phyloP scores from a whole-genome alignment of 2,329 filamentous ascomycete species.

The Niveomyces coronatus region DNA sequence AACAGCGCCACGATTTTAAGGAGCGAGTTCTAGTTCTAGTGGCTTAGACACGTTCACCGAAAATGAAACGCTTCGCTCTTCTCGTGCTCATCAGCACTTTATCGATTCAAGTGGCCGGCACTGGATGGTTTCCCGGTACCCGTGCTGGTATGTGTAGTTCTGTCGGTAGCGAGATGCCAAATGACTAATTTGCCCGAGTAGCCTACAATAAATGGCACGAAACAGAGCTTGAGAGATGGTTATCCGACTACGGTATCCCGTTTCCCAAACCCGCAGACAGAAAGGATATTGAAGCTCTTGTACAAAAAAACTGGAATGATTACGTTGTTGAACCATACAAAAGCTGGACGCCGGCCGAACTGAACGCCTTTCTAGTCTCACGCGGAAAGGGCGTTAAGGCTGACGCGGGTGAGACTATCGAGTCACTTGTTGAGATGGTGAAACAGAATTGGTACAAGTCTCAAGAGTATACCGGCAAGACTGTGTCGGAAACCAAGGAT shows the following conservation, averaged over 20 bases:
- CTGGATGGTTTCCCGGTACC: constrained; percentile 65
- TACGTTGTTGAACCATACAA: constrained; percentile 67
- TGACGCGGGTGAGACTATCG: constrained; percentile 55
- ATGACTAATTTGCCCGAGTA: constrained; percentile 25
- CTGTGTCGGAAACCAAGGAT: constrained; percentile 64
- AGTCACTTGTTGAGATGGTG: constrained; percentile 58
- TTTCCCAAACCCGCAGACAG: constrained; percentile 86
- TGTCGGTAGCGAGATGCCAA: not conserved
- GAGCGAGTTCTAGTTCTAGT: too few species aligned
- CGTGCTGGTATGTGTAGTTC: constrained; percentile 61
- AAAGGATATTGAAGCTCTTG: constrained; percentile 86
- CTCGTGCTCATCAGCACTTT: constrained; percentile 57
- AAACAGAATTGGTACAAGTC: constrained; percentile 68
- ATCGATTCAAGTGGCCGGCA: constrained; percentile 59
- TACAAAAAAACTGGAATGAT: constrained; percentile 80
- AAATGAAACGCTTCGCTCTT: constrained; percentile 69
- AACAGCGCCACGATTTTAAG: not conserved
- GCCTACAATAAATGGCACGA: constrained; percentile 99
- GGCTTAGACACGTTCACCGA: too few species aligned
- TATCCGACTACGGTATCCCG: constrained; percentile 82
- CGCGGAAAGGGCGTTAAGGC: constrained; percentile 63
- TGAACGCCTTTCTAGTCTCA: constrained; percentile 55
- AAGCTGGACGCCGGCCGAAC: constrained; percentile 61
- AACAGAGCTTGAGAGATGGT: constrained; percentile 94
- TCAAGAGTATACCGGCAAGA: constrained; percentile 63